Evolutionary conservation across 176 grass and related monocot genomes (phyloP).

Genomic region (Bolboschoenus planiculmis): DNA sequence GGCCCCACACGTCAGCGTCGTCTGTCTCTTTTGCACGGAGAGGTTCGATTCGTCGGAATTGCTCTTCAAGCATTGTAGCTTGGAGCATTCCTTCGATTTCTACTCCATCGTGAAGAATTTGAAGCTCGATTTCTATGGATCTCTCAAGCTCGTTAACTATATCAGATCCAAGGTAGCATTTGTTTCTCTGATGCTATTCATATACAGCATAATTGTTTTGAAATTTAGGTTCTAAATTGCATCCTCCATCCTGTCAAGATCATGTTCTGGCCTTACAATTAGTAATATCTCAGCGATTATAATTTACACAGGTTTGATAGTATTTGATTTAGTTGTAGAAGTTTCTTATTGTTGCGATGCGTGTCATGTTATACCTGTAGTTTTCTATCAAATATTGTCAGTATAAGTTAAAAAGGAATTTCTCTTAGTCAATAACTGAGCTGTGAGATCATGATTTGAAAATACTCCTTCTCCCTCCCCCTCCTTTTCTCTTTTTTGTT

Average conservation of each 20-base stretch:
- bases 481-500: neutral
- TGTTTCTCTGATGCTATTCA: neutral
- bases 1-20: slow-evolving; percentile 18
- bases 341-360: neutral
- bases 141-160: slow-evolving; percentile 85
- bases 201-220: neutral
- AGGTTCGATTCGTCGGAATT: slow-evolving; percentile 39
- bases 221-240: neutral
- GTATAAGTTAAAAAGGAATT: neutral
- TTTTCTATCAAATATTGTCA: neutral
- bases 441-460: neutral
- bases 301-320: neutral
- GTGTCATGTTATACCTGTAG: neutral
- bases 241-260: neutral
- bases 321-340: neutral
- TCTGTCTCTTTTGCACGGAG: slow-evolving; percentile 75
- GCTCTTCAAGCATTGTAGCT: slow-evolving; percentile 58
- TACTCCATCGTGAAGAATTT: slow-evolving; percentile 30
- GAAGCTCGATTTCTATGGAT: slow-evolving; percentile 77
- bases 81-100: slow-evolving; percentile 65
- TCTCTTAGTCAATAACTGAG: neutral
- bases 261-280: neutral
- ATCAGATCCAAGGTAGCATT: slow-evolving; percentile 55
- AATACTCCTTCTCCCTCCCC: neutral
- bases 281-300: neutral